Percentiles rank a stretch among this genome's conserved stretches.
Conservation (phyloP, 371 early-diverging fungal species). For the Syncephalastrum contaminatum region DNA sequence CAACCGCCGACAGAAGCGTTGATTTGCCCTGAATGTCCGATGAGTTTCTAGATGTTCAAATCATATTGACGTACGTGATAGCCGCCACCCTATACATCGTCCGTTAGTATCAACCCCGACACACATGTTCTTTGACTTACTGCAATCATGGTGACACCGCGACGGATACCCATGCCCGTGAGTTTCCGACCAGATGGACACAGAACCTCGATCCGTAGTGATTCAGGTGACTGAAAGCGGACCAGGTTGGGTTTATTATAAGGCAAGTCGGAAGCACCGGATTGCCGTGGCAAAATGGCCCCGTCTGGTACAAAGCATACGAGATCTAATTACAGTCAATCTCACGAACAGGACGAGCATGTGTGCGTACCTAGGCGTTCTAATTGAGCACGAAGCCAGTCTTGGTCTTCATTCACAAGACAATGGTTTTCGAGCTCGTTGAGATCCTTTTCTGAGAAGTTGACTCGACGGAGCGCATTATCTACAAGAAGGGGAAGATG, state of each 20-base stretch:
- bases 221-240: conserved; percentile 10
- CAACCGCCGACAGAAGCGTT: conserved; percentile 48
- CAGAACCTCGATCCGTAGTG: conserved; percentile 18
- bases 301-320: conserved; percentile 49
- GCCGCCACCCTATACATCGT: conserved; percentile 43
- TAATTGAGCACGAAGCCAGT: conserved; percentile 7
- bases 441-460: not conserved
- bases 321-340: conserved; percentile 13
- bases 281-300: conserved; percentile 50
- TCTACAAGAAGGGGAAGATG: too few relatives aligned
- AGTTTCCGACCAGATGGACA: conserved; percentile 39
- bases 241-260: conserved; percentile 12
- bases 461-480: too few relatives aligned
- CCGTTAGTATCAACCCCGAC: not conserved
- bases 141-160: conserved; percentile 49
- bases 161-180: conserved; percentile 46
- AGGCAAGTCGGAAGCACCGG: conserved; percentile 45
- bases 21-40: conserved; percentile 38
- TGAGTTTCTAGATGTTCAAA: not conserved
- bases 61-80: conserved; percentile 29
- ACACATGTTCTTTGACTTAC: conserved; percentile 5
- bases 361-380: not conserved
- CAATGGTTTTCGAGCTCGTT: not conserved
- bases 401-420: conserved; percentile 7
- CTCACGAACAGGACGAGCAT: too few relatives aligned